phyloP scores from a whole-genome alignment of 2,329 filamentous ascomycete species.

The Fusarium buharicum region DNA sequence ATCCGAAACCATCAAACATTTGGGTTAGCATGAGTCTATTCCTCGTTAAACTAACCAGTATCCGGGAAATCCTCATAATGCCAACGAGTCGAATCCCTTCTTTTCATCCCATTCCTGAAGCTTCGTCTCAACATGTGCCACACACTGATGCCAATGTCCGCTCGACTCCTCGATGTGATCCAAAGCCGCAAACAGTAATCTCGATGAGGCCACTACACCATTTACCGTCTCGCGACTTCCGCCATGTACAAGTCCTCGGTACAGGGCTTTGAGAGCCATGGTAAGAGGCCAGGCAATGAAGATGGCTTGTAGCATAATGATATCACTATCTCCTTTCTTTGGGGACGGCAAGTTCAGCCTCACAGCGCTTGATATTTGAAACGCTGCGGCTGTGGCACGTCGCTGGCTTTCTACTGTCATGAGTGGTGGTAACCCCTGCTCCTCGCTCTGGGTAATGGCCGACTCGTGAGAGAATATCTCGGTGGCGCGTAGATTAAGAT shows the following conservation, averaged over 20 bases:
- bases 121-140: conserved; percentile 6
- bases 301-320: conserved; percentile 18
- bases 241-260: conserved; percentile 1
- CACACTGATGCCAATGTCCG: conserved; percentile 15
- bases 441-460: conserved; percentile 15
- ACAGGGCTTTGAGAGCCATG: conserved; percentile 46
- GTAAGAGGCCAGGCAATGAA: conserved; percentile 27
- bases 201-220: conserved; percentile 9
- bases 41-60: too few species aligned
- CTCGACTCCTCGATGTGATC: conserved; percentile 10
- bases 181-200: conserved; percentile 8
- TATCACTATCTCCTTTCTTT: conserved; percentile 7
- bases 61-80: neutral
- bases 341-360: conserved; percentile 16
- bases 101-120: conserved; percentile 19
- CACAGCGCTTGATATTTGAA: conserved; percentile 25
- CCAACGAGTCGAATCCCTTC: conserved; percentile 6
- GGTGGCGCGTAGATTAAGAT: conserved; percentile 23
- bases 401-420: conserved; percentile 16
- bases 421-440: conserved; percentile 14
- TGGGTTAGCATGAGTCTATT: too few species aligned
- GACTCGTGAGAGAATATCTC: conserved; percentile 24
- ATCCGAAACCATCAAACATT: too few species aligned
- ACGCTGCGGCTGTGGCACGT: conserved; percentile 15
- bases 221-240: neutral